Evolutionary conservation across 805 yeast genomes (phyloP).

Genomic region (Pichia heedii): DNA sequence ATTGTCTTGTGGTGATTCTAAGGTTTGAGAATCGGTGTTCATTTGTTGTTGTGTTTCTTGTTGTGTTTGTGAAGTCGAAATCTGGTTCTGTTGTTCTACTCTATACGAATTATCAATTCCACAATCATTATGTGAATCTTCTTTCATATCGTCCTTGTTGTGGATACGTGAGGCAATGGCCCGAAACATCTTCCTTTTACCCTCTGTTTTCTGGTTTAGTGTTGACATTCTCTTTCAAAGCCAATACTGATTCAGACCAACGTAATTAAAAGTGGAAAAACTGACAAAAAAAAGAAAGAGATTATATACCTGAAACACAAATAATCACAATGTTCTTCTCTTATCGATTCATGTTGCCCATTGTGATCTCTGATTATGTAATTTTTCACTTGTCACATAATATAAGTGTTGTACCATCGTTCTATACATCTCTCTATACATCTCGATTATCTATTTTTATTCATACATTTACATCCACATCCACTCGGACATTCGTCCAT

Average conservation of each 20-base stretch:
- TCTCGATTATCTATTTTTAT: not conserved
- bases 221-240: not conserved
- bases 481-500: conserved; percentile 68
- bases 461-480: conserved; percentile 66
- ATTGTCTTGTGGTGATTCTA: not conserved
- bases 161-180: conserved; percentile 26
- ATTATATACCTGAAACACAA: not conserved
- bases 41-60: not conserved
- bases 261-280: not conserved
- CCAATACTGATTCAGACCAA: not conserved
- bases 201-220: conserved; percentile 12
- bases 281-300: not conserved
- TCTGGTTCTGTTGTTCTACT: too few relatives aligned
- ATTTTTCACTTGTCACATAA: too few relatives aligned
- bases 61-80: not conserved
- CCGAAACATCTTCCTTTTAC: conserved; percentile 27
- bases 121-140: not conserved
- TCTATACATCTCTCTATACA: too few relatives aligned
- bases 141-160: conserved; percentile 15
- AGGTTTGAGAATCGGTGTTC: not conserved
- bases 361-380: too few relatives aligned
- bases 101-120: not conserved
- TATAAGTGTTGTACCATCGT: too few relatives aligned
- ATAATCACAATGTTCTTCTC: not conserved
- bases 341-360: not conserved